Conservation (phyloP, 164 flowering plant genomes). For the Amborella trichopoda region DNA sequence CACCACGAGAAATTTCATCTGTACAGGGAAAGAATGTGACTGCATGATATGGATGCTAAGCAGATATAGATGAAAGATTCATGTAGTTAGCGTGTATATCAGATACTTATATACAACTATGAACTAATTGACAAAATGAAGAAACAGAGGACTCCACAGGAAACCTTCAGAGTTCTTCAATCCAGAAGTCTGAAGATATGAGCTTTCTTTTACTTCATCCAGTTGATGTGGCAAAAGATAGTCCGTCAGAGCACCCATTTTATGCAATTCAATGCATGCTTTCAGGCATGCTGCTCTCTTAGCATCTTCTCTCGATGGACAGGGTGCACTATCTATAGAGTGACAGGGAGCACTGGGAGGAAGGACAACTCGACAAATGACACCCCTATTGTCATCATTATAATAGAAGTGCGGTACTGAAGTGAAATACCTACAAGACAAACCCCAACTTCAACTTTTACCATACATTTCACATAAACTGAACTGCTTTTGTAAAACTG, state of each 20-base stretch:
- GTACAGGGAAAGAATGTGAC: conserved; percentile 6
- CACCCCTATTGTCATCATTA: conserved; percentile 56
- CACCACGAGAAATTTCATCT: conserved; percentile 48
- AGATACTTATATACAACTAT: too few species aligned
- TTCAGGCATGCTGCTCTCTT: conserved; percentile 72
- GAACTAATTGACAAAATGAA: background rate
- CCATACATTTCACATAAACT: background rate
- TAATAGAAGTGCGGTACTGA: conserved; percentile 66
- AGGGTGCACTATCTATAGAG: conserved; percentile 45
- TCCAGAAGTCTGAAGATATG: background rate
- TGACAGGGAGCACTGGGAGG: conserved; percentile 83
- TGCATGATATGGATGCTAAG: too few species aligned
- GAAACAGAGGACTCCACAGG: background rate
- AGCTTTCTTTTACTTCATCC: conserved; percentile 19
- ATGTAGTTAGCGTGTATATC: too few species aligned
- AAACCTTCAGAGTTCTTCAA: background rate
- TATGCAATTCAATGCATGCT: conserved; percentile 75
- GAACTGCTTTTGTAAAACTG: background rate
- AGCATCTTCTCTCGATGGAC: conserved; percentile 61
- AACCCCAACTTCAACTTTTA: too few species aligned
- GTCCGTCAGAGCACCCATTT: conserved; percentile 59
- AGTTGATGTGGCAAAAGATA: conserved; percentile 59
- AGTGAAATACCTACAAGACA: conserved; percentile 57
- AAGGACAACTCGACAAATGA: conserved; percentile 45
- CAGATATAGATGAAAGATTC: too few species aligned